Percentiles rank a stretch among this genome's conserved stretches.
phyloP scores from a whole-genome alignment of 2,329 filamentous ascomycete species.

The Fusarium mangiferae region DNA sequence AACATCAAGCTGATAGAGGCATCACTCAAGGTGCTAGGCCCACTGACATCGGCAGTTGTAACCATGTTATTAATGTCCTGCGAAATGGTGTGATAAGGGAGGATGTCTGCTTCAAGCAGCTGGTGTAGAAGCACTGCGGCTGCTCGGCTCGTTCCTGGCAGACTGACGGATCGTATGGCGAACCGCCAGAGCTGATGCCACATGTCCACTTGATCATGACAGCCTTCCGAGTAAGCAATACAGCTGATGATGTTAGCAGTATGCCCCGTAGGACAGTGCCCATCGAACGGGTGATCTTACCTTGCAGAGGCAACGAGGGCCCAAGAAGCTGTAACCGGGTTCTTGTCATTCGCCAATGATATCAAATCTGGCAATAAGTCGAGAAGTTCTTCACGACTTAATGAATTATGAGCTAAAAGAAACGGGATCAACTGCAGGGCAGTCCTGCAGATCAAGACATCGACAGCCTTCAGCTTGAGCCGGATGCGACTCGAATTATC shows the following conservation, averaged over 20 bases:
- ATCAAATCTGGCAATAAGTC: conserved; percentile 68
- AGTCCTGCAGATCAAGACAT: conserved; percentile 58
- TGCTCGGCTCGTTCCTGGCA: conserved; percentile 76
- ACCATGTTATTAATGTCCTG: conserved; percentile 79
- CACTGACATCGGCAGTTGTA: conserved; percentile 81
- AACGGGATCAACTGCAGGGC: conserved; percentile 69
- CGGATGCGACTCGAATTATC: conserved; percentile 57
- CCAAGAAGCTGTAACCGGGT: conserved; percentile 76
- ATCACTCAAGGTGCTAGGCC: conserved; percentile 82
- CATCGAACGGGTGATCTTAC: conserved; percentile 56
- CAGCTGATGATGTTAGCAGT: conserved; percentile 48
- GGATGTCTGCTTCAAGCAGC: conserved; percentile 72
- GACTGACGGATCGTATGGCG: conserved; percentile 75
- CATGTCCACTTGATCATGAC: conserved; percentile 52
- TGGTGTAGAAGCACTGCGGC: conserved; percentile 78
- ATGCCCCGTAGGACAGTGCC: conserved; percentile 1
- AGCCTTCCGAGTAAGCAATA: conserved; percentile 35
- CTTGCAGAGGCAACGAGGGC: conserved; percentile 84
- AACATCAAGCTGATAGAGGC: conserved; percentile 79
- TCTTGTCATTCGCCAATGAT: conserved; percentile 74
- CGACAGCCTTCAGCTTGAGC: conserved; percentile 58
- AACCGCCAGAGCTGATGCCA: conserved; percentile 85
- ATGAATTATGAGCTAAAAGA: conserved; percentile 58
- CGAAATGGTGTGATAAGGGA: conserved; percentile 73
- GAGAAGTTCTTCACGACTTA: conserved; percentile 62